A percentile compares a stretch with the other conserved stretches of the same genome.
These are phyloP conservation scores for Paramicrosporidium saccamoebae DNA, from an alignment of 371 early-diverging fungal genomes.

Conservation along the genomic window DNA sequence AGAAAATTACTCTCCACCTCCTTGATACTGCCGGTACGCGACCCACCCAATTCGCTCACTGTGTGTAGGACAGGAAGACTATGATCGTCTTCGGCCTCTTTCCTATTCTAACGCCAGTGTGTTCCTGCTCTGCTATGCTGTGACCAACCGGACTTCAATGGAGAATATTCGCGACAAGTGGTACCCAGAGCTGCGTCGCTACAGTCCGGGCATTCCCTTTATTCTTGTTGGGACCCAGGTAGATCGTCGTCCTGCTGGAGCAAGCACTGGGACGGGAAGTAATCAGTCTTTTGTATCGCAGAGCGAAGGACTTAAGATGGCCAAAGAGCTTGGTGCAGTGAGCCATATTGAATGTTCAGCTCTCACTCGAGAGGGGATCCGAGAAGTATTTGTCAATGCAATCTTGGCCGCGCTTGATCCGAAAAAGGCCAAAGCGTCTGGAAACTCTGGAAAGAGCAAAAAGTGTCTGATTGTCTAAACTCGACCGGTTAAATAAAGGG, in stretches of 20 bases:
- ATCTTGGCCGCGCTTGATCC: slow-evolving; percentile 91
- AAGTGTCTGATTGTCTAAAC: slow-evolving; percentile 33
- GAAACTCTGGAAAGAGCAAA: too few relatives aligned
- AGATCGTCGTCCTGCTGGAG: slow-evolving; percentile 64
- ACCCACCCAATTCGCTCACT: slow-evolving; percentile 1
- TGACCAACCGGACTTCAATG: slow-evolving; percentile 71
- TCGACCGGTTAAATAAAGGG: too few relatives aligned
- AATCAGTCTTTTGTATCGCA: slow-evolving; percentile 37
- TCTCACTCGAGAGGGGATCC: slow-evolving; percentile 69
- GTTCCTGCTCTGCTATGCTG: slow-evolving; percentile 80
- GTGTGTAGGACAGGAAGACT: slow-evolving; percentile 59
- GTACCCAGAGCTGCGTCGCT: slow-evolving; percentile 74
- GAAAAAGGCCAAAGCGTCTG: slow-evolving; percentile 34
- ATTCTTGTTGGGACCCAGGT: slow-evolving; percentile 83
- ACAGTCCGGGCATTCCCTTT: slow-evolving; percentile 86
- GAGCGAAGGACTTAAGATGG: slow-evolving; percentile 57
- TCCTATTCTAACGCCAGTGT: slow-evolving; percentile 79
- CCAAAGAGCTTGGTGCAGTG: slow-evolving; percentile 59
- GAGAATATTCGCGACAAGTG: slow-evolving; percentile 65
- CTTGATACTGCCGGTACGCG: slow-evolving; percentile 79
- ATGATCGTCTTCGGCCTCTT: slow-evolving; percentile 79
- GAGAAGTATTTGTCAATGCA: slow-evolving; percentile 94
- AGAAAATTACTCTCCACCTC: slow-evolving; percentile 58
- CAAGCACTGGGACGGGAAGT: slow-evolving; percentile 42
- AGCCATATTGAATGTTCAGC: slow-evolving; percentile 94